Conservation (phyloP, 306 rosid genomes). For the Inga leiocalycina region DNA sequence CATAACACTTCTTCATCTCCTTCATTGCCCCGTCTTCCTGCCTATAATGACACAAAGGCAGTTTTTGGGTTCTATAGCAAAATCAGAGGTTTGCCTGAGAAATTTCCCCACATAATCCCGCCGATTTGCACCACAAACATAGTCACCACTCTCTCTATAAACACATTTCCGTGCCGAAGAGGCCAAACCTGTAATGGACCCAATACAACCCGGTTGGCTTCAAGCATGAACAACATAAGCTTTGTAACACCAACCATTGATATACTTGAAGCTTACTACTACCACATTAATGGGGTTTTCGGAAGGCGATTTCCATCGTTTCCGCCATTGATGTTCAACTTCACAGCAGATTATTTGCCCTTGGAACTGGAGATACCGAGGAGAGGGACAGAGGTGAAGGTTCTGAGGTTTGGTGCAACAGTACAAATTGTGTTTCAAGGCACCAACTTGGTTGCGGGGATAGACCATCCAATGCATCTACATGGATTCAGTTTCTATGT, state of each 20-base stretch:
- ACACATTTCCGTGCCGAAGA: conserved; percentile 39
- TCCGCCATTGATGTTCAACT: conserved; percentile 49
- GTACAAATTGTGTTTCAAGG: conserved; percentile 58
- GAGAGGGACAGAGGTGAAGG: conserved; percentile 51
- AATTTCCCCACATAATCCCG: conserved; percentile 46
- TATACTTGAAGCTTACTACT: conserved; percentile 58
- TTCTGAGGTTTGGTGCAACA: conserved; percentile 39
- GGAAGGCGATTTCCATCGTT: conserved; percentile 38
- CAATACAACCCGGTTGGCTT: conserved; percentile 42
- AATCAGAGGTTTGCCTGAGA: conserved; percentile 38
- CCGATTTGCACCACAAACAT: conserved; percentile 38
- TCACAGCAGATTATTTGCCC: conserved; percentile 44
- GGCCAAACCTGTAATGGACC: conserved; percentile 49
- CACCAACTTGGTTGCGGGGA: conserved; percentile 45
- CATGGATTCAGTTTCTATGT: conserved; percentile 58
- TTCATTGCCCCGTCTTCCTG: conserved; percentile 33
- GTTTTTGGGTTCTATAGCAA: conserved; percentile 25
- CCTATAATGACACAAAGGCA: conserved; percentile 38
- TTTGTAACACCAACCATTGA: conserved; percentile 41
- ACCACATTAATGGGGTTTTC: conserved; percentile 40
- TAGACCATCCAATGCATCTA: conserved; percentile 68
- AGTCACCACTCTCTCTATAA: conserved; percentile 36
- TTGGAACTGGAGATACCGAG: conserved; percentile 29
- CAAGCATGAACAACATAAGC: conserved; percentile 57
- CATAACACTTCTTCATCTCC: conserved; percentile 15